These are phyloP conservation scores for Rhododendron griersonianum DNA, from an alignment of 148 eudicot genomes.

Conservation along the genomic window DNA sequence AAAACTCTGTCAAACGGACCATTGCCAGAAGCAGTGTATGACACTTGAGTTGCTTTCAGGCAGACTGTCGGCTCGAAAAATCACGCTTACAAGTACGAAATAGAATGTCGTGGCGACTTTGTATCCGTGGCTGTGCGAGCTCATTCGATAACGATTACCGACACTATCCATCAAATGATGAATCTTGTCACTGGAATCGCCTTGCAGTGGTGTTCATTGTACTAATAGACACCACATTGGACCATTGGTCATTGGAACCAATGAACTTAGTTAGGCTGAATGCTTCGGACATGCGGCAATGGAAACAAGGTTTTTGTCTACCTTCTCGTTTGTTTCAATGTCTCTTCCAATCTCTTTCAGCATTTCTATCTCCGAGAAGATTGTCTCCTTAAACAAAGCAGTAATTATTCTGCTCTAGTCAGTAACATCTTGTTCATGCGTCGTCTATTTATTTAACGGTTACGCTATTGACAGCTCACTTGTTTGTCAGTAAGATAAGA, in stretches of 20 bases:
- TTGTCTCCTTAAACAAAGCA: not conserved
- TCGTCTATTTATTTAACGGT: not conserved
- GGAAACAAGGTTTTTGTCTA: not conserved
- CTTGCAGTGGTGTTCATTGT: not conserved
- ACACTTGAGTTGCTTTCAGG: not conserved
- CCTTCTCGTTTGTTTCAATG: constrained; percentile 2
- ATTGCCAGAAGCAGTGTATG: not conserved
- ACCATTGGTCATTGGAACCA: not conserved
- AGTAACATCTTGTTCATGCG: not conserved
- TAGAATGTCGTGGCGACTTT: not conserved
- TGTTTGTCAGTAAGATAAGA: too few relatives aligned
- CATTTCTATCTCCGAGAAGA: not conserved
- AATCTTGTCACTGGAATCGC: not conserved
- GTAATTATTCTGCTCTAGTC: not conserved
- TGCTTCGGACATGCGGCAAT: not conserved
- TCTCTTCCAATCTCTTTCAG: not conserved
- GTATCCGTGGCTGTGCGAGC: not conserved
- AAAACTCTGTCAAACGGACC: not conserved
- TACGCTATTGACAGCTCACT: not conserved
- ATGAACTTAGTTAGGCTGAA: not conserved
- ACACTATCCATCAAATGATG: not conserved
- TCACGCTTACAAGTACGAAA: not conserved
- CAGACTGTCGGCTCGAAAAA: not conserved
- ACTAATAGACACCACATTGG: not conserved
- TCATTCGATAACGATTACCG: not conserved